Evolutionary conservation across 2,329 filamentous ascomycete genomes (phyloP).

Genomic region (Sporothrix schenckii): DNA sequence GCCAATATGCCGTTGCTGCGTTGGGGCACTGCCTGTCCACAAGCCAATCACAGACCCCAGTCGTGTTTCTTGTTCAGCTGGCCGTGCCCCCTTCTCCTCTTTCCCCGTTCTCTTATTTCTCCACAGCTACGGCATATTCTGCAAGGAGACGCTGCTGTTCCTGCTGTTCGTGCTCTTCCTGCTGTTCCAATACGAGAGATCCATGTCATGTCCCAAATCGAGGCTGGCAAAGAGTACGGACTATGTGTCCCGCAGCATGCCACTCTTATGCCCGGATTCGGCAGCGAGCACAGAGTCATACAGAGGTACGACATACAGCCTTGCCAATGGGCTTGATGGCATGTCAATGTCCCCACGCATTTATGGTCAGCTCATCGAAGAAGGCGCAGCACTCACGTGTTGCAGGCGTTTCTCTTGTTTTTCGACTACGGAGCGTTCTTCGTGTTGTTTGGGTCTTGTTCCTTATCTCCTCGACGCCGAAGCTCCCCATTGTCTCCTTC

Average conservation of each 20-base stretch:
- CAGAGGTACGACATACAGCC: too few species aligned
- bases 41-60: slow-evolving; percentile 12
- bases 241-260: too few species aligned
- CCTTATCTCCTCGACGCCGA: too few species aligned
- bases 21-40: background rate
- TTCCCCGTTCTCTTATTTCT: background rate
- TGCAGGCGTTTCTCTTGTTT: too few species aligned
- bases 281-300: background rate
- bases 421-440: too few species aligned
- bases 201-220: too few species aligned
- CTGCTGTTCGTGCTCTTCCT: too few species aligned
- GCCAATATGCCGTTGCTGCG: background rate
- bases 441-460: too few species aligned
- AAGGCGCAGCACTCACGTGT: slow-evolving; percentile 20
- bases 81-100: background rate
- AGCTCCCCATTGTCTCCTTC: too few species aligned
- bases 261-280: background rate
- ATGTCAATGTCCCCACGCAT: too few species aligned
- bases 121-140: background rate
- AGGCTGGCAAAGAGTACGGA: too few species aligned
- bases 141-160: background rate
- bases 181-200: too few species aligned
- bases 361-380: slow-evolving; percentile 6
- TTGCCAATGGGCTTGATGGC: background rate
- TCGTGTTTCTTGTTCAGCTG: slow-evolving; percentile 29